Conservation (phyloP, 495 filamentous ascomycete genomes). For the Parathielavia hyrcaniae region DNA sequence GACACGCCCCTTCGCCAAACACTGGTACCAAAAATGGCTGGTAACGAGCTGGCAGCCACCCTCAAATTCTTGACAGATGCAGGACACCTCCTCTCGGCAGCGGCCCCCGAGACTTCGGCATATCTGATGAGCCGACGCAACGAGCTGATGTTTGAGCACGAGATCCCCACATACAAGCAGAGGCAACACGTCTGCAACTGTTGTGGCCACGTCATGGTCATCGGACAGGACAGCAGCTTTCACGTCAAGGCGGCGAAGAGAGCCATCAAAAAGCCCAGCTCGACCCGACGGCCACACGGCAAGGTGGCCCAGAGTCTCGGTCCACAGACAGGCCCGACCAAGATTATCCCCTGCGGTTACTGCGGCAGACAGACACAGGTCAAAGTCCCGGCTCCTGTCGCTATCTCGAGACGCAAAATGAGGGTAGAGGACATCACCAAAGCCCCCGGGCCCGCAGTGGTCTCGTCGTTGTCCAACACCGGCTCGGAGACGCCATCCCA, state of each 20-base stretch:
- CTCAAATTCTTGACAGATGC: constrained; percentile 45
- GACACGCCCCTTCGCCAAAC: neutral
- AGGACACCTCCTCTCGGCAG: constrained; percentile 42
- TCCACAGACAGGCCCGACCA: constrained; percentile 24
- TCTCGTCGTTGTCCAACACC: neutral
- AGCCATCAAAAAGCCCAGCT: constrained; percentile 12
- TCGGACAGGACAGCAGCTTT: constrained; percentile 38
- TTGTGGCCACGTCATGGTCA: constrained; percentile 49
- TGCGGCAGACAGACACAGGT: constrained; percentile 40
- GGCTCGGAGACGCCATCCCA: constrained; percentile 9
- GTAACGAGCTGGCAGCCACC: constrained; percentile 26
- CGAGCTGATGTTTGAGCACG: constrained; percentile 39
- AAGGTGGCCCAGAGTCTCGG: neutral
- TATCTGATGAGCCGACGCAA: constrained; percentile 45
- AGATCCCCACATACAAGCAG: constrained; percentile 39
- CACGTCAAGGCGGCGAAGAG: constrained; percentile 31
- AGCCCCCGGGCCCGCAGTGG: neutral
- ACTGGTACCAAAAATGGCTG: constrained; percentile 27
- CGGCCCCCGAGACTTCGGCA: constrained; percentile 45
- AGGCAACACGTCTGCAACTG: constrained; percentile 44
- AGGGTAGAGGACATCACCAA: neutral
- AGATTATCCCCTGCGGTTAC: constrained; percentile 42
- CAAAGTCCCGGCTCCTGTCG: constrained; percentile 27
- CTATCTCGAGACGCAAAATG: constrained; percentile 29
- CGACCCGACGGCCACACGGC: constrained; percentile 3